phyloP scores from a whole-genome alignment of 2,329 filamentous ascomycete genomes.

The Cercospora brassicicola region DNA sequence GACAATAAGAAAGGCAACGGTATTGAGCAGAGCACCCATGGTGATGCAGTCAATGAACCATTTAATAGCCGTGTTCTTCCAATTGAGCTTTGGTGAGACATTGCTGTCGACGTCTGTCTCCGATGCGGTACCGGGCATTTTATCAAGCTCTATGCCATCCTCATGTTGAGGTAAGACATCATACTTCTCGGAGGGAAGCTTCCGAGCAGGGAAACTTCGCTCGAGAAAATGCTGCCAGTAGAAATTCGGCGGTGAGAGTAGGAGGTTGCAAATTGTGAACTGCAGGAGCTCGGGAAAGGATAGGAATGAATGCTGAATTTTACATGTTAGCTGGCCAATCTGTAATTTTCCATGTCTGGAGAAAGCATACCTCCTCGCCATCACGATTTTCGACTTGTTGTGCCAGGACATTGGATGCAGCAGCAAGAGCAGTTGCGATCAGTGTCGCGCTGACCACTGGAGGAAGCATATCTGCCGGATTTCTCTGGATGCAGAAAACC shows the following conservation, averaged over 20 bases:
- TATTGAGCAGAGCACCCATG: slow-evolving; percentile 8
- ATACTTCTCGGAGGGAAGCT: not conserved
- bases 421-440: not conserved
- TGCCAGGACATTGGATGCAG: not conserved
- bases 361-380: not conserved
- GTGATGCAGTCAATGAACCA: slow-evolving; percentile 11
- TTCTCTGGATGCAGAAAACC: not conserved
- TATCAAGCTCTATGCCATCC: not conserved
- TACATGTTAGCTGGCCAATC: not conserved
- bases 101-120: not conserved
- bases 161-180: not conserved
- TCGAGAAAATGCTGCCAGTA: slow-evolving; percentile 7
- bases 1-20: not conserved
- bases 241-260: slow-evolving; percentile 2
- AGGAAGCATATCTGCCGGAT: not conserved
- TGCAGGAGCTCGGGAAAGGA: not conserved
- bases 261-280: not conserved
- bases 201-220: slow-evolving; percentile 1
- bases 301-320: not conserved
- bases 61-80: slow-evolving; percentile 6
- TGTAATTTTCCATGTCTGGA: too few relatives aligned
- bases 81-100: not conserved
- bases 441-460: not conserved
- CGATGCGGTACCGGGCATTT: not conserved
- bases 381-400: not conserved